These are phyloP conservation scores for Podila minutissima DNA, from an alignment of 192 early-diverging fungal species.

Conservation along the genomic window DNA sequence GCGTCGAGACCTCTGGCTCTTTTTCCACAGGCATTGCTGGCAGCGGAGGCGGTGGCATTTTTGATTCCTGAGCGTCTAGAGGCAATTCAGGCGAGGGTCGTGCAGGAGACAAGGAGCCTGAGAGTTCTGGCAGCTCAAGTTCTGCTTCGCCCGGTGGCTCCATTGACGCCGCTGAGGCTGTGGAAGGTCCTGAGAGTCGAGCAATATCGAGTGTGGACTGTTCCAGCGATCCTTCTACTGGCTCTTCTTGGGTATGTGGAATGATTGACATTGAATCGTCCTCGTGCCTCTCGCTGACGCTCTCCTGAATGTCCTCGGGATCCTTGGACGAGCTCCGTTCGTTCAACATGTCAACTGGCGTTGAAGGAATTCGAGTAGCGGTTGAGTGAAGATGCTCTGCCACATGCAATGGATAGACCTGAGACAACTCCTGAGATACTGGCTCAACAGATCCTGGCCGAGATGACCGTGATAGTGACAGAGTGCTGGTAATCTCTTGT, in stretches of 20 bases:
- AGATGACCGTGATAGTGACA: neutral
- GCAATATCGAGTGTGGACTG: neutral
- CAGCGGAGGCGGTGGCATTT: neutral
- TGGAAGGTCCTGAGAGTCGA: neutral
- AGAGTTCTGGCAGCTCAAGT: neutral
- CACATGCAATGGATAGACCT: neutral
- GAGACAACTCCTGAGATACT: neutral
- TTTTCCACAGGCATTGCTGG: neutral
- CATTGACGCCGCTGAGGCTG: neutral
- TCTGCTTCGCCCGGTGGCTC: no score
- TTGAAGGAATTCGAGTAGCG: neutral
- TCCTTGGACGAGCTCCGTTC: constrained; percentile 5
- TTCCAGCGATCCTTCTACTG: neutral
- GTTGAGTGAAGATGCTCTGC: neutral
- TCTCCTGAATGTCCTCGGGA: neutral
- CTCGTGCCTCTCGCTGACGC: neutral
- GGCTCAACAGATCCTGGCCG: neutral
- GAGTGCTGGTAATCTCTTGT: neutral
- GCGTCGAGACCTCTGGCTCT: neutral
- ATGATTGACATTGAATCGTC: neutral
- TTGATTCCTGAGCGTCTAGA: neutral
- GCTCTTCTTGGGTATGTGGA: neutral
- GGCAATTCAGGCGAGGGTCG: no score
- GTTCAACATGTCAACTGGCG: neutral
- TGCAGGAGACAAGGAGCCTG: neutral